A percentile compares a stretch with the other conserved stretches of the same genome.
Conservation (phyloP, 805 yeast species). For the Kuraishia hungarica region DNA sequence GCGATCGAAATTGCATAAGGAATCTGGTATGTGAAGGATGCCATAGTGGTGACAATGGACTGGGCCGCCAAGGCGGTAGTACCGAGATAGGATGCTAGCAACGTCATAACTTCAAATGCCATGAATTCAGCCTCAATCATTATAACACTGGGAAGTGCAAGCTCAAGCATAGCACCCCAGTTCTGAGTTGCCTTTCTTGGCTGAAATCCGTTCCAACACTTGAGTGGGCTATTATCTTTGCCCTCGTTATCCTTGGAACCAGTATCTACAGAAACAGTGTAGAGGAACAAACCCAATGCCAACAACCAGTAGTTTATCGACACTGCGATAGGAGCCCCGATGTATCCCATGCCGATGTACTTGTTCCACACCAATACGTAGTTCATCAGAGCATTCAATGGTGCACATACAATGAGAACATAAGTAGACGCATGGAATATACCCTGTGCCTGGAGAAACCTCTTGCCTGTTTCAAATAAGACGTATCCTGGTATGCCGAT, state of each 20-base stretch:
- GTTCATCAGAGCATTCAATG: constrained; percentile 41
- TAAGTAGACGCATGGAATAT: constrained; percentile 48
- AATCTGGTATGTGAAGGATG: constrained; percentile 42
- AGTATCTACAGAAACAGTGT: constrained; percentile 25
- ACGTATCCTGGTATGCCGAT: constrained; percentile 52
- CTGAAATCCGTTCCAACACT: constrained; percentile 44
- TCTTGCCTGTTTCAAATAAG: constrained; percentile 46
- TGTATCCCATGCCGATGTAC: constrained; percentile 39
- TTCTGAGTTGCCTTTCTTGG: constrained; percentile 28
- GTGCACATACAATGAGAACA: constrained; percentile 45
- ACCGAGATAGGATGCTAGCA: constrained; percentile 46
- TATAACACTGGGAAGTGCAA: constrained; percentile 47
- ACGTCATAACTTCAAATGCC: constrained; percentile 48
- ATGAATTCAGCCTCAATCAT: constrained; percentile 56
- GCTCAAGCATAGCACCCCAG: constrained; percentile 33
- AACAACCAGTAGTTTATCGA: constrained; percentile 49
- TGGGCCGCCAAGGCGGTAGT: constrained; percentile 47
- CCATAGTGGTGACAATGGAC: constrained; percentile 33
- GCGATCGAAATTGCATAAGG: constrained; percentile 55
- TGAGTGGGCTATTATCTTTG: constrained; percentile 25
- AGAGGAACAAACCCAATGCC: constrained; percentile 34
- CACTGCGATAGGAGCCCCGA: constrained; percentile 54
- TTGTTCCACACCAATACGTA: constrained; percentile 34
- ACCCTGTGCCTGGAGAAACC: constrained; percentile 51
- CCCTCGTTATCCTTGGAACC: constrained; percentile 39